Base-by-base conservation (phyloP, 2,329 filamentous ascomycete species). In the Talaromyces pinophilus region DNA sequence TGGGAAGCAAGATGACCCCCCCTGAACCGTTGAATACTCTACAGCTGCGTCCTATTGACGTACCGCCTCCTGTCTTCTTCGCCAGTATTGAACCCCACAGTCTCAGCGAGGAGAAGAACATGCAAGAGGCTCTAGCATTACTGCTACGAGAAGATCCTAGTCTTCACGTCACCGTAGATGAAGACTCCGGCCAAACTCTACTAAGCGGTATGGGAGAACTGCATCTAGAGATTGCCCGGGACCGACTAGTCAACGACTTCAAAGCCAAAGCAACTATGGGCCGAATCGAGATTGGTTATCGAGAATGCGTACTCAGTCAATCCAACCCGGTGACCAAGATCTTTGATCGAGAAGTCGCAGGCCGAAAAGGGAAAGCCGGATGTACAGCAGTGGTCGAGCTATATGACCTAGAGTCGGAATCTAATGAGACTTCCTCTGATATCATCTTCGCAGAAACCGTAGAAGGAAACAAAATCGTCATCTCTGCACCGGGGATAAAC, bases 171-270 rank as follows among this genome's bases (percentile, higher is more conserved):
- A 91, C 85, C 42, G 84, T 92, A 35, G 92, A 98, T 72, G 88
- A 94, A 68, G 95, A 97, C 76, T 93, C 92, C 1, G 95, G 95
- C 1, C 93, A 97, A 74, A 97, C 95, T 57, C 90, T 96, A 38
- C 84, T 99, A 0, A 93, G 93, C 63, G 95, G 95, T 3, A 98
- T 99, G 95, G 95, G 95, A 7, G 92, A 96, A 73, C 85, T 99
- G 33, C 95, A 99, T 78, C 84, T 99, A 0, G 95, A 99, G 72
- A 95, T 99, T 59, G 93, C 94, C 0, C 84, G 92, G 60, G 92
- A 98, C 77, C 87, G 93, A 52, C 86, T 99, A 10, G 88, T 95
- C 70, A 91, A 92, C 62, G 92, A 96, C 74, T 90, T 97, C 80
- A 96, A 95, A 76, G 92, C 83, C 77, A 97, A 87, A 85, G 93